Conservation (phyloP, 805 yeast species). For the Candida silvatica region DNA sequence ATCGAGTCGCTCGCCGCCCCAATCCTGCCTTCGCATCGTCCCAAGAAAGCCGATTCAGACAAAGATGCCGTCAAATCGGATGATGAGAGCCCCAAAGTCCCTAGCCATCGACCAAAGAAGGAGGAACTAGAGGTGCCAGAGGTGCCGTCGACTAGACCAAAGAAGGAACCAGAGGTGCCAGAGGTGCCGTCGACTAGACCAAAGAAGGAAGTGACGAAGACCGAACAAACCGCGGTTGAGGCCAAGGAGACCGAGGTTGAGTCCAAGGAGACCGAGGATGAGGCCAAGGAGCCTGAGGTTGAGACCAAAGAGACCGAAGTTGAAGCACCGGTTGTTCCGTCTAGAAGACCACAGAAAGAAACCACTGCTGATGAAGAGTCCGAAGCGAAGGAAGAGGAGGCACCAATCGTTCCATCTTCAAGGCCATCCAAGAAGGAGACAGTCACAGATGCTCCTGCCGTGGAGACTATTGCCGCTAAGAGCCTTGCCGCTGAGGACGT, state of each 20-base stretch:
- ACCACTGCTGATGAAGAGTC: neutral
- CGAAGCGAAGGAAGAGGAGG: neutral
- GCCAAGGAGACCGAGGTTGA: too few relatives aligned
- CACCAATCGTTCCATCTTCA: slow-evolving; percentile 11
- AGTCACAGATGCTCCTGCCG: too few relatives aligned
- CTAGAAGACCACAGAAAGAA: slow-evolving; percentile 3
- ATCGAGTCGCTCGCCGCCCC: too few relatives aligned
- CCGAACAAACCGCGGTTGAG: neutral
- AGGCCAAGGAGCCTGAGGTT: slow-evolving; percentile 1
- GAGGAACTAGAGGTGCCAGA: too few relatives aligned
- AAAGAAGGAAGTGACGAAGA: too few relatives aligned
- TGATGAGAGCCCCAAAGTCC: too few relatives aligned
- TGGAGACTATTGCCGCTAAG: too few relatives aligned
- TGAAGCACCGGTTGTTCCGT: slow-evolving; percentile 3
- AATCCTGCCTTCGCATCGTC: too few relatives aligned
- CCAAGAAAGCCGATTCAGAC: too few relatives aligned
- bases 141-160: neutral
- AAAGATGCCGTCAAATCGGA: too few relatives aligned
- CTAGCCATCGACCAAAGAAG: too few relatives aligned
- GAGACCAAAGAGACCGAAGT: slow-evolving; percentile 1
- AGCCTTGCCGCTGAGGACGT: neutral
- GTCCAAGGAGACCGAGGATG: slow-evolving; percentile 2
- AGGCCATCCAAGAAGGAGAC: slow-evolving; percentile 7
- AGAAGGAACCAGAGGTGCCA: too few relatives aligned
- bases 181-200: neutral